Evolutionary conservation across 1,139 yeast genomes (phyloP).

Genomic region (Kodamaea arcana): DNA sequence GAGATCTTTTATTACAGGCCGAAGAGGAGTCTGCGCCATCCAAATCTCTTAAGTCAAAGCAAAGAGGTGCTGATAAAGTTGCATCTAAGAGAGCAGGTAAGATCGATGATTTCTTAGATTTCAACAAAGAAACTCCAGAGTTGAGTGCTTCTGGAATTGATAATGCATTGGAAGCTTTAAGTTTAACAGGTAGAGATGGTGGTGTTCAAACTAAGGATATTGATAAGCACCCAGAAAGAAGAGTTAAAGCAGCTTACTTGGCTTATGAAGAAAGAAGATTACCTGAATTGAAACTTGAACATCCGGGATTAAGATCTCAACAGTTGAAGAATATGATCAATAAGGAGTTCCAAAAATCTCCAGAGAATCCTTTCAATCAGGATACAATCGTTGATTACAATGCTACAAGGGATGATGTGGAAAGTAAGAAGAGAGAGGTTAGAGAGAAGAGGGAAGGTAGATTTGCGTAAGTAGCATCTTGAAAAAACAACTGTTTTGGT

Average conservation of each 20-base stretch:
- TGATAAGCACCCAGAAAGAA: conserved; percentile 85
- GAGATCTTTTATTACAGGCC: conserved; percentile 54
- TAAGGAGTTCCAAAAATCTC: conserved; percentile 79
- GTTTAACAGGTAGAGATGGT: conserved; percentile 54
- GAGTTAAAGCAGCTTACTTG: conserved; percentile 76
- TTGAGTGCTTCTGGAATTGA: conserved; percentile 75
- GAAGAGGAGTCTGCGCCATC: conserved; percentile 64
- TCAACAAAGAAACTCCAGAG: conserved; percentile 45
- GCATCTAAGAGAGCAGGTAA: conserved; percentile 62
- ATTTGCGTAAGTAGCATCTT: conserved; percentile 29
- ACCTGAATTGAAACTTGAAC: conserved; percentile 71
- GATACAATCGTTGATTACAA: conserved; percentile 60
- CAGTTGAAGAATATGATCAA: conserved; percentile 70
- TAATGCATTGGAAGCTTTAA: conserved; percentile 72
- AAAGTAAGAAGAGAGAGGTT: conserved; percentile 46
- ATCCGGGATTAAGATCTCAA: conserved; percentile 76
- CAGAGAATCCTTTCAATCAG: conserved; percentile 84
- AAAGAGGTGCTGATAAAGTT: conserved; percentile 69
- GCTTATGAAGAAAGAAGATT: conserved; percentile 70
- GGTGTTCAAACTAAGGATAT: conserved; percentile 59
- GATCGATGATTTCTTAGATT: conserved; percentile 59
- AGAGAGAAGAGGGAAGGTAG: conserved; percentile 45
- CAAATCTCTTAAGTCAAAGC: conserved; percentile 50
- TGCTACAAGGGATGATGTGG: conserved; percentile 57
- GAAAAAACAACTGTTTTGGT: too few species aligned